Evolutionary conservation across 2,329 filamentous ascomycete species (phyloP).

Genomic region (Eutypella sp.): DNA sequence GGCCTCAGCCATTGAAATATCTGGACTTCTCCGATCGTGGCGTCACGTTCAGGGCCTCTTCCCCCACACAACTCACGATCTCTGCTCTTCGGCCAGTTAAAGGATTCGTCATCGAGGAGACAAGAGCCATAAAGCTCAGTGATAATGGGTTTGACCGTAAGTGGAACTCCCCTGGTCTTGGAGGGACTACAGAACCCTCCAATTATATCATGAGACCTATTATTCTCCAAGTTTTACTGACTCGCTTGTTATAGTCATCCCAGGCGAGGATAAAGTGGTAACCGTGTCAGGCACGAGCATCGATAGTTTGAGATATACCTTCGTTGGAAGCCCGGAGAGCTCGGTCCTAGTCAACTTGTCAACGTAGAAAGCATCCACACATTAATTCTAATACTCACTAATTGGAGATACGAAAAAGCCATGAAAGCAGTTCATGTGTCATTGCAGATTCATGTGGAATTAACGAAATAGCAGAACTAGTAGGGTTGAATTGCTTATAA

Average conservation of each 20-base stretch:
- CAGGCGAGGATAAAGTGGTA: slow-evolving; percentile 33
- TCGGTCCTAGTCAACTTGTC: slow-evolving; percentile 9
- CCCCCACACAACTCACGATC: slow-evolving; percentile 21
- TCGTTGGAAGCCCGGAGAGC: slow-evolving; percentile 19
- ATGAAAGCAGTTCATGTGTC: background rate
- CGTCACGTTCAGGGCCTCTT: slow-evolving; percentile 28
- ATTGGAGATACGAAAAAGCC: background rate
- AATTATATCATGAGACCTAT: no score
- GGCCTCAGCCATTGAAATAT: slow-evolving; percentile 61
- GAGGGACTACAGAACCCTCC: no score
- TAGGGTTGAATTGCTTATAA: background rate
- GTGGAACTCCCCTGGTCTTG: no score
- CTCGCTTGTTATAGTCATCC: slow-evolving; percentile 35
- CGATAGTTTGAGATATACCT: slow-evolving; percentile 19
- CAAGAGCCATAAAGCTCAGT: slow-evolving; percentile 39
- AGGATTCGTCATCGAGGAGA: slow-evolving; percentile 49
- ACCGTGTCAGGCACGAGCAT: slow-evolving; percentile 15
- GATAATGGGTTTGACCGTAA: slow-evolving; percentile 52
- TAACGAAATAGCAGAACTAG: background rate
- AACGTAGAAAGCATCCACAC: background rate
- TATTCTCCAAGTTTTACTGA: background rate
- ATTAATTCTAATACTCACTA: background rate
- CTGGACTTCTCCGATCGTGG: slow-evolving; percentile 42
- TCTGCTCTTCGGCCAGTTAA: slow-evolving; percentile 47
- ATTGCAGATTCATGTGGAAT: no score